These are phyloP conservation scores for Taphrina wiesneri DNA, from an alignment of 1,139 yeast species.

Conservation along the genomic window DNA sequence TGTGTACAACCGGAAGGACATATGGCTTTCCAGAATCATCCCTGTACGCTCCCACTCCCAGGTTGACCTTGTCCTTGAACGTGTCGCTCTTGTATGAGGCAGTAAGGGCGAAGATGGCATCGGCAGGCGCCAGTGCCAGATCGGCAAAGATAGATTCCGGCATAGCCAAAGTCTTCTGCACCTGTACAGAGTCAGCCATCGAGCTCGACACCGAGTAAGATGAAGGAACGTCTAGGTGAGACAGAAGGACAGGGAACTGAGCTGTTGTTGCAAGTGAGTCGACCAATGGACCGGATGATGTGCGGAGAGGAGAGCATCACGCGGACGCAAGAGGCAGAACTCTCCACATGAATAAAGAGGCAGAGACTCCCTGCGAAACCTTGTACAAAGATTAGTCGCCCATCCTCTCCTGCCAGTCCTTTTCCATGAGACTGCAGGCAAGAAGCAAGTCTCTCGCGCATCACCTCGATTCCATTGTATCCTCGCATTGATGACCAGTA, in stretches of 20 bases:
- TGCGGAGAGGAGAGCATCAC: constrained; percentile 5
- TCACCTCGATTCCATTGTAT: neutral
- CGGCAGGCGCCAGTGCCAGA: constrained; percentile 47
- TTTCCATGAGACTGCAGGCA: neutral
- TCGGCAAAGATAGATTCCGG: constrained; percentile 34
- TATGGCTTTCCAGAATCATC: constrained; percentile 83
- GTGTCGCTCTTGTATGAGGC: constrained; percentile 62
- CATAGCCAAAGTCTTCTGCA: constrained; percentile 9
- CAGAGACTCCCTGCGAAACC: neutral
- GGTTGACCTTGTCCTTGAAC: constrained; percentile 61
- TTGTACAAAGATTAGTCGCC: neutral
- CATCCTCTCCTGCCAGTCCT: neutral
- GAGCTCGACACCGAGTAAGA: neutral
- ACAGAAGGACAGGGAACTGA: neutral
- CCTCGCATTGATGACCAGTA: too few species aligned
- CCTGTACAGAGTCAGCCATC: constrained; percentile 8
- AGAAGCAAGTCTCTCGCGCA: too few species aligned
- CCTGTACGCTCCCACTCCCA: constrained; percentile 81
- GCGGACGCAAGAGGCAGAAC: neutral
- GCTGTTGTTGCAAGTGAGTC: neutral
- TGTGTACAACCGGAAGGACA: constrained; percentile 78
- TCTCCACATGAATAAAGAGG: neutral
- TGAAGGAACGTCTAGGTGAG: neutral
- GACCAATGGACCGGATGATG: neutral
- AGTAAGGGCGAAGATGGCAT: constrained; percentile 69